These are phyloP conservation scores for Isabelozyma gotoi DNA, from an alignment of 805 yeast species.

Conservation along the genomic window DNA sequence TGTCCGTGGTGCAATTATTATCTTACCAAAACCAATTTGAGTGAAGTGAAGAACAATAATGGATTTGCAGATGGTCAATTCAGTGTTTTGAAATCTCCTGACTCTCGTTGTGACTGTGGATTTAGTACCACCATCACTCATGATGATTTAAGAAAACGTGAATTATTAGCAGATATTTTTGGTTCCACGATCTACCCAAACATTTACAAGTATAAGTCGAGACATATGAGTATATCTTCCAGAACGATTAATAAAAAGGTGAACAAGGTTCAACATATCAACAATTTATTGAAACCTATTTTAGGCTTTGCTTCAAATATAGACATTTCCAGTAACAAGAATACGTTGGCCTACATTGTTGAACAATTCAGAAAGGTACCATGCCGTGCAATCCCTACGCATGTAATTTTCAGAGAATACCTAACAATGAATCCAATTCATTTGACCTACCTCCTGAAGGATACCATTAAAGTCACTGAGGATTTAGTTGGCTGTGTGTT, in stretches of 20 bases:
- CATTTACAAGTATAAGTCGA: slow-evolving; percentile 1
- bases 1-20: slow-evolving; percentile 13
- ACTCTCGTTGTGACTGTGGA: slow-evolving; percentile 7
- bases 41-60: not conserved
- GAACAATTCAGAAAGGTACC: not conserved
- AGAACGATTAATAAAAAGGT: not conserved
- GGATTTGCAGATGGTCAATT: slow-evolving; percentile 11
- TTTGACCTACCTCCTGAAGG: slow-evolving; percentile 3
- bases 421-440: slow-evolving; percentile 8
- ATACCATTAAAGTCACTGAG: slow-evolving; percentile 6
- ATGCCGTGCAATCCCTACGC: not conserved
- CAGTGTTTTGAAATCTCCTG: slow-evolving; percentile 1
- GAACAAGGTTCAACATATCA: not conserved
- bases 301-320: not conserved
- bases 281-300: not conserved
- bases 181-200: not conserved
- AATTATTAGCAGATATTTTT: slow-evolving; percentile 13
- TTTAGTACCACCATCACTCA: slow-evolving; percentile 11
- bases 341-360: not conserved
- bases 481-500: slow-evolving; percentile 25
- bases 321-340: not conserved
- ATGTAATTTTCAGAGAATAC: slow-evolving; percentile 5
- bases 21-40: slow-evolving; percentile 6
- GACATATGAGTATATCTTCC: not conserved
- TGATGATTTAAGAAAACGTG: slow-evolving; percentile 19